Evolutionary conservation across 1,284 basidiomycete species (phyloP).

Genomic region (Leccinum solheimii): DNA sequence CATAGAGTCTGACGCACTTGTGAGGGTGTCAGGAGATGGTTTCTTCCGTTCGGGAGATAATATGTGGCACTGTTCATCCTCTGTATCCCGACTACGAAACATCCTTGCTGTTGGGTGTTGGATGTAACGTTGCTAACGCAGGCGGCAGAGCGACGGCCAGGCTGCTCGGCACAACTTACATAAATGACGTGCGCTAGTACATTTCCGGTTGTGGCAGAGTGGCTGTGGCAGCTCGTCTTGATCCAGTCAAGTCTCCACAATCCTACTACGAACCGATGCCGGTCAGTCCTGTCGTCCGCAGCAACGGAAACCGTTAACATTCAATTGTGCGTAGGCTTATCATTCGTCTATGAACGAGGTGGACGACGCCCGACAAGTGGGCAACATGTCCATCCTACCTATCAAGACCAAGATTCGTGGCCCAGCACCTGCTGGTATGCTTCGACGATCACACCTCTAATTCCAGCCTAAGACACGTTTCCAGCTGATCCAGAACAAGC

Average conservation of each 20-base stretch:
- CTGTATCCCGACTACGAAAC: constrained; percentile 35
- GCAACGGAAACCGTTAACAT: constrained; percentile 4
- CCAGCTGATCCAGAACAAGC: constrained; percentile 74
- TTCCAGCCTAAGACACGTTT: constrained; percentile 6
- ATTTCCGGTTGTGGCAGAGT: constrained; percentile 6
- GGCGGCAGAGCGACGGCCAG: neutral
- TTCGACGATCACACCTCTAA: neutral
- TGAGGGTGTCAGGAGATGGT: constrained; percentile 68
- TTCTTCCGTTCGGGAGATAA: constrained; percentile 48
- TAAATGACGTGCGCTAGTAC: neutral
- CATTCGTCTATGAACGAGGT: constrained; percentile 95
- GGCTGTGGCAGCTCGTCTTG: constrained; percentile 9
- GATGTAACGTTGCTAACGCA: neutral
- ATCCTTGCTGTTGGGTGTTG: constrained; percentile 30
- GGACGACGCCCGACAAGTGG: constrained; percentile 78
- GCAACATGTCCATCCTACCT: constrained; percentile 90
- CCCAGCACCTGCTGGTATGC: constrained; percentile 81
- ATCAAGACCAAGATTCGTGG: constrained; percentile 91
- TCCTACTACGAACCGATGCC: constrained; percentile 22
- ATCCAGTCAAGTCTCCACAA: neutral
- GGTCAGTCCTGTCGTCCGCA: constrained; percentile 24
- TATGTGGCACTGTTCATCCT: constrained; percentile 50
- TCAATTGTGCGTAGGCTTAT: constrained; percentile 68
- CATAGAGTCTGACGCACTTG: constrained; percentile 49
- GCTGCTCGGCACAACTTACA: neutral